Conservation (phyloP, 2,329 filamentous ascomycete genomes). For the Cyphellophora attinorum region DNA sequence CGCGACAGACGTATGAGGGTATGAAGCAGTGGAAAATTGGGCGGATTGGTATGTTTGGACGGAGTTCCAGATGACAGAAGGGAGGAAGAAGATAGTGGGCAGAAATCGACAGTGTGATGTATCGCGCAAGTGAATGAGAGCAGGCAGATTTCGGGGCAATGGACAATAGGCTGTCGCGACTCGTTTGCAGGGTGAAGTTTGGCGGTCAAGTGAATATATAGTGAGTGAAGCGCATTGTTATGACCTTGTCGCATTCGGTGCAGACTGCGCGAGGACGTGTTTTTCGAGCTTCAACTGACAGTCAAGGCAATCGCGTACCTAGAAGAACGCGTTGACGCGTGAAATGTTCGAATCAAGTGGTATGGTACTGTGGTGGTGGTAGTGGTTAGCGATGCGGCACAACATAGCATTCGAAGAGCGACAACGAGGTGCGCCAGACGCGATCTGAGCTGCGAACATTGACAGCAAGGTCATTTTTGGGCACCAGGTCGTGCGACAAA, state of each 20-base stretch:
- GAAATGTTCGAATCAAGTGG: too few species aligned
- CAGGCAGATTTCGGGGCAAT: neutral
- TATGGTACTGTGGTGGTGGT: neutral
- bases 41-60: neutral
- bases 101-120: neutral
- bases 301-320: neutral
- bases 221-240: neutral
- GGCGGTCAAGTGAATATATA: neutral
- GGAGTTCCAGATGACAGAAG: neutral
- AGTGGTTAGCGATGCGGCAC: neutral
- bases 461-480: slow-evolving; percentile 1
- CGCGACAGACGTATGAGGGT: too few species aligned
- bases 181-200: neutral
- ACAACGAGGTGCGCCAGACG: neutral
- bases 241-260: neutral
- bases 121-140: neutral
- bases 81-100: neutral
- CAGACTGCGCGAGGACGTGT: neutral
- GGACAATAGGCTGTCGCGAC: too few species aligned
- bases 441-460: neutral
- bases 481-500: neutral
- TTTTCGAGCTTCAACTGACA: neutral
- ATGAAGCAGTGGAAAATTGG: neutral
- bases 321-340: neutral
- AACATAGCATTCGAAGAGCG: neutral